Evolutionary conservation across 2,329 filamentous ascomycete genomes (phyloP).

Genomic region (Celoporthe dispersa): DNA sequence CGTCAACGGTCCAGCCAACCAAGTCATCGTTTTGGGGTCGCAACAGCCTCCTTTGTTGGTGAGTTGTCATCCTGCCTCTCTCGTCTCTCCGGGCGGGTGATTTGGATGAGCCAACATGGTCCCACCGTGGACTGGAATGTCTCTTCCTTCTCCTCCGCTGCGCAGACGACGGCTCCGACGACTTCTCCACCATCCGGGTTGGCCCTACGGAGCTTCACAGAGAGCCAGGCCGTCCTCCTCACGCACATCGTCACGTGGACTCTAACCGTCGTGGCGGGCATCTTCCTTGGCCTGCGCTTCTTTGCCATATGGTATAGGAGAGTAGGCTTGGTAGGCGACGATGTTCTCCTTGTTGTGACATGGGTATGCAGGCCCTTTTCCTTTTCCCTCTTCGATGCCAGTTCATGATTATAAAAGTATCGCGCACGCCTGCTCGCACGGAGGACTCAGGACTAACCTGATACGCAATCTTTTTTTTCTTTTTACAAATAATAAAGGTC

Average conservation of each 20-base stretch:
- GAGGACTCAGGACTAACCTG: neutral
- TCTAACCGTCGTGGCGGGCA: slow-evolving; percentile 7
- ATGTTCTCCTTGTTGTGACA: slow-evolving; percentile 19
- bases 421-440: neutral
- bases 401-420: neutral
- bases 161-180: neutral
- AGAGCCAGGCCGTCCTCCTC: slow-evolving; percentile 17
- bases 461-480: too few species aligned
- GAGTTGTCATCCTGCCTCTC: neutral
- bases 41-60: neutral
- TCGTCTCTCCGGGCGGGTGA: neutral
- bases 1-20: neutral
- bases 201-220: neutral
- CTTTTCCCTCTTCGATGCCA: neutral
- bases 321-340: slow-evolving; percentile 13
- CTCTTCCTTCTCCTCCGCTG: neutral
- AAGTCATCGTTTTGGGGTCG: neutral
- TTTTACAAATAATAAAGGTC: slow-evolving; percentile 4
- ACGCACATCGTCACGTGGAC: slow-evolving; percentile 25
- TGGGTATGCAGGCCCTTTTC: slow-evolving; percentile 16
- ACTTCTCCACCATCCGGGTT: neutral
- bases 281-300: slow-evolving; percentile 19
- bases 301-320: slow-evolving; percentile 21
- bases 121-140: neutral
- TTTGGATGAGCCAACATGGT: slow-evolving; percentile 1